phyloP scores from a whole-genome alignment of 192 early-diverging fungal species.

The Coemansia sp. region DNA sequence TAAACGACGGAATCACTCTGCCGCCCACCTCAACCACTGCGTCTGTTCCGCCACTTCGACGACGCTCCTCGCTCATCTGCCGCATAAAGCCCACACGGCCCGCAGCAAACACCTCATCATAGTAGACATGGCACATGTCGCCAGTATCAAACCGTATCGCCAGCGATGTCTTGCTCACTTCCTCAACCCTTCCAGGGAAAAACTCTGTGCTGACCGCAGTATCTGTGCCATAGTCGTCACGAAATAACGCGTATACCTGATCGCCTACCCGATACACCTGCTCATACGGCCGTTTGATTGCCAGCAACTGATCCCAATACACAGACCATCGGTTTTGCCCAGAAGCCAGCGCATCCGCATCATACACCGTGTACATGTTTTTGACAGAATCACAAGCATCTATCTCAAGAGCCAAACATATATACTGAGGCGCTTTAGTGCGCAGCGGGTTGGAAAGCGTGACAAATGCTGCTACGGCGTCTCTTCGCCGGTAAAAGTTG shows the following conservation, averaged over 20 bases:
- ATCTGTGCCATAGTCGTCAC: conserved; percentile 26
- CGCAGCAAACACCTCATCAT: conserved; percentile 49
- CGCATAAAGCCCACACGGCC: conserved; percentile 46
- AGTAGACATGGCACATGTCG: conserved; percentile 40
- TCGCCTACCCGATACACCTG: conserved; percentile 35
- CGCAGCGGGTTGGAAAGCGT: conserved; percentile 13
- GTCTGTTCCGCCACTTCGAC: not conserved
- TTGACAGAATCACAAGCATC: conserved; percentile 27
- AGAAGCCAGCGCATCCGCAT: conserved; percentile 8
- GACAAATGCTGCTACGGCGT: conserved; percentile 39
- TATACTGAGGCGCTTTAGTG: conserved; percentile 7
- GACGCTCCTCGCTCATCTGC: conserved; percentile 28
- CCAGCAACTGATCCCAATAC: conserved; percentile 47
- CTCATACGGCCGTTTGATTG: conserved; percentile 39
- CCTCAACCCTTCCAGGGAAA: conserved; percentile 32
- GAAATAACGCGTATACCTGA: conserved; percentile 48
- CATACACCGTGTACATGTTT: conserved; percentile 42
- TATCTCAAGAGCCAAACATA: conserved; percentile 29
- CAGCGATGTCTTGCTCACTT: conserved; percentile 21
- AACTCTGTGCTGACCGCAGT: conserved; percentile 44
- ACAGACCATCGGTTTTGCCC: conserved; percentile 32
- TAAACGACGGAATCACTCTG: conserved; percentile 36
- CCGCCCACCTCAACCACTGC: conserved; percentile 26
- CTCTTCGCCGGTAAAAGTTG: conserved; percentile 43
- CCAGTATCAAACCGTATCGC: conserved; percentile 30